Conservation (phyloP, 805 yeast species). For the Priceomyces fermenticarens region DNA sequence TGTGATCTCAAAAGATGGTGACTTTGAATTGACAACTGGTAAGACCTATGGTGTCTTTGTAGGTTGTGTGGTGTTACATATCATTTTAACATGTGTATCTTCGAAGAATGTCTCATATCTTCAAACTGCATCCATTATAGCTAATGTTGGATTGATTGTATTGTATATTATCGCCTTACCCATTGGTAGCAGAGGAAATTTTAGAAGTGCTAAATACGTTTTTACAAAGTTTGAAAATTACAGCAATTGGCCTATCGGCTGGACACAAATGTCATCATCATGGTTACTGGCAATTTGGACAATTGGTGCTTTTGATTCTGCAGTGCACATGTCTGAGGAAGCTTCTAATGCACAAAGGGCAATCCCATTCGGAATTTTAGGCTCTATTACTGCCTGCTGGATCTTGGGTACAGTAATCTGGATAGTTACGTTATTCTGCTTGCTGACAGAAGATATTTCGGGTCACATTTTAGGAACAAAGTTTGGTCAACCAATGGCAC, state of each 20-base stretch:
- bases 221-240: slow-evolving; percentile 51
- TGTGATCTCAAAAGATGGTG: slow-evolving; percentile 27
- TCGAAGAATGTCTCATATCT: slow-evolving; percentile 21
- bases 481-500: slow-evolving; percentile 29
- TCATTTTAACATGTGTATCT: slow-evolving; percentile 20
- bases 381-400: slow-evolving; percentile 25
- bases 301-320: slow-evolving; percentile 33
- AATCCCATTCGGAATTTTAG: slow-evolving; percentile 30
- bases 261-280: slow-evolving; percentile 31
- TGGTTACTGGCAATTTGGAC: slow-evolving; percentile 34
- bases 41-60: slow-evolving; percentile 29
- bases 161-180: slow-evolving; percentile 29
- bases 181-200: slow-evolving; percentile 23
- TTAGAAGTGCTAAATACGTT: slow-evolving; percentile 51
- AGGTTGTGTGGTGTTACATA: slow-evolving; percentile 24
- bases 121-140: slow-evolving; percentile 24
- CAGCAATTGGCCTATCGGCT: slow-evolving; percentile 57
- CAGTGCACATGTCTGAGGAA: slow-evolving; percentile 31
- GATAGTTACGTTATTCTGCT: slow-evolving; percentile 21
- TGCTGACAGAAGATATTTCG: slow-evolving; percentile 20
- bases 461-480: slow-evolving; percentile 15
- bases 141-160: slow-evolving; percentile 19
- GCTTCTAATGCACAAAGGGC: slow-evolving; percentile 22
- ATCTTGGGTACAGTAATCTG: slow-evolving; percentile 21
- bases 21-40: slow-evolving; percentile 23